These are phyloP conservation scores for Lactuca saligna DNA, from an alignment of 129 eudicot genomes.

Conservation along the genomic window DNA sequence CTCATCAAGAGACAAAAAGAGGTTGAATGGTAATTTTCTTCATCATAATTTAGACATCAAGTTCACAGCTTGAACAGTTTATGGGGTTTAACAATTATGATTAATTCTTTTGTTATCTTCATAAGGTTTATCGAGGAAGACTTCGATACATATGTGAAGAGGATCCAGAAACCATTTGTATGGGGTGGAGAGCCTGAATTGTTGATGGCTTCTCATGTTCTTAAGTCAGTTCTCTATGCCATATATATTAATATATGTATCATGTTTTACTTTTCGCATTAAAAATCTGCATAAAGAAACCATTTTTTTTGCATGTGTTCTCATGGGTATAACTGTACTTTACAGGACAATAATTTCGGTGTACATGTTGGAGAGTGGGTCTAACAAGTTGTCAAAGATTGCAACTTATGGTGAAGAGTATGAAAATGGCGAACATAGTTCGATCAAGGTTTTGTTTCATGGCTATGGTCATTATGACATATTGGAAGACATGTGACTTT, in stretches of 20 bases:
- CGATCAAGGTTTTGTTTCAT: slow-evolving; percentile 64
- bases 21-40: slow-evolving; percentile 54
- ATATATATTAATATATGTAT: background rate
- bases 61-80: background rate
- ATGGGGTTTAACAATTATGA: background rate
- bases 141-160: slow-evolving; percentile 67
- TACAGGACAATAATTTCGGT: background rate
- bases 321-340: slow-evolving; percentile 10
- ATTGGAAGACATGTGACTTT: slow-evolving; percentile 32
- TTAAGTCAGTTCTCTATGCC: slow-evolving; percentile 47
- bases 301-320: background rate
- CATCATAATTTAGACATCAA: background rate
- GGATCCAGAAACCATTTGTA: slow-evolving; percentile 56
- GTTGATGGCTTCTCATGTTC: slow-evolving; percentile 76
- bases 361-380: slow-evolving; percentile 47
- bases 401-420: slow-evolving; percentile 79
- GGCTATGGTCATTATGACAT: slow-evolving; percentile 83
- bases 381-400: slow-evolving; percentile 44
- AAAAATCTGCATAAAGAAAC: too few species aligned
- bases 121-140: slow-evolving; percentile 72
- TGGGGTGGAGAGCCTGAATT: slow-evolving; percentile 95
- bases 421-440: slow-evolving; percentile 31
- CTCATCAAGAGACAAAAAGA: slow-evolving; percentile 28
- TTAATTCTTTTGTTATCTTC: slow-evolving; percentile 4
- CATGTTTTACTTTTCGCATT: too few species aligned